Evolutionary conservation across 106 monocot genomes (phyloP).

Genomic region (Iris macrosiphon): DNA sequence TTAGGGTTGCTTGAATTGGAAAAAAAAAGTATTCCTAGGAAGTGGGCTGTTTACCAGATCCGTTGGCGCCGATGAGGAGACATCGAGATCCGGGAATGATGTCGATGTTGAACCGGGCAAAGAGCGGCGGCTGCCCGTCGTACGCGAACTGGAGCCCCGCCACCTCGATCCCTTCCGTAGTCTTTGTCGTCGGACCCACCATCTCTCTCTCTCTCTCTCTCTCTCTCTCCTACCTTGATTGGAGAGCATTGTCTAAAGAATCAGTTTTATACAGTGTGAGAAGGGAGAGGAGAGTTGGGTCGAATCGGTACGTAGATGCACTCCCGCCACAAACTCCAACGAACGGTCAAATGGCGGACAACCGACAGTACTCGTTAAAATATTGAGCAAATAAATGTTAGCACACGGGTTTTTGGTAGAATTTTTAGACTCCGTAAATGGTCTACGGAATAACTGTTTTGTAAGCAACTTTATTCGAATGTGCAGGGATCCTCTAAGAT

Average conservation of each 20-base stretch:
- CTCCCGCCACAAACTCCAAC: slow-evolving; percentile 18
- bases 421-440: no score
- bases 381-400: no score
- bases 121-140: slow-evolving; percentile 60
- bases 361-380: no score
- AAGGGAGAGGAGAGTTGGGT: background rate
- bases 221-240: background rate
- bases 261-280: background rate
- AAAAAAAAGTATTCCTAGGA: background rate
- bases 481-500: no score
- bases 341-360: no score
- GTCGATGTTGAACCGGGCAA: slow-evolving; percentile 58
- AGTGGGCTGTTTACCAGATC: slow-evolving; percentile 53
- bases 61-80: slow-evolving; percentile 92
- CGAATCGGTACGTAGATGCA: background rate
- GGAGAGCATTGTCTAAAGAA: background rate
- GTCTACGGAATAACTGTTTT: no score
- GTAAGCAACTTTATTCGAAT: no score
- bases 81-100: slow-evolving; percentile 74
- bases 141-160: slow-evolving; percentile 75
- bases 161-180: slow-evolving; percentile 64
- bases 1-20: background rate
- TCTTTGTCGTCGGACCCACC: background rate
- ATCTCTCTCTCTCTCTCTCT: slow-evolving; percentile 7
- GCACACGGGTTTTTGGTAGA: no score